Base-by-base conservation (phyloP, 1,284 basidiomycete species). In the Irpex sp. region DNA sequence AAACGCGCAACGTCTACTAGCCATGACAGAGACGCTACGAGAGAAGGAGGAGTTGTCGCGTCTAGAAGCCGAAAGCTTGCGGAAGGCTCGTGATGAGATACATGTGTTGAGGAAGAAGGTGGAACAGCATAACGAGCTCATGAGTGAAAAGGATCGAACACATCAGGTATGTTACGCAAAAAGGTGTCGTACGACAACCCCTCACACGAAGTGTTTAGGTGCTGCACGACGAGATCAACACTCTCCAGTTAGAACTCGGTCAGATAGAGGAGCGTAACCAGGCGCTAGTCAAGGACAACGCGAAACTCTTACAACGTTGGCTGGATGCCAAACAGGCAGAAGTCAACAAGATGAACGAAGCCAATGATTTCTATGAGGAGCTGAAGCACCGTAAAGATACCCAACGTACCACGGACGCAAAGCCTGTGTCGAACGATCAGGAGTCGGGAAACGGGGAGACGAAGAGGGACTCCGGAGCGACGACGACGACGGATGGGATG, bases 261-360 rank as follows among this genome's bases (percentile, higher is more conserved):
- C 93, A 96, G 72, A 88, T 97, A 47, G 90, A 94, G 65, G 87
- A 94, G 66, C 88, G 93, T 47, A 98, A 97, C 73, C 82, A 88
- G 69, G 90, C 83, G 21, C 83, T 99, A 56, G 88, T 87, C 61
- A 91, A 90, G 70, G 97, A 99, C 76, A 99, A 99, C 71, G 95
- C 96, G 17, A 91, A 92, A 68, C 83, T 99, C 49, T 82, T 99
- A 1, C 94, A 98, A 74, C 88, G 95, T 15, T 98, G 95, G 95
- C 81, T 98, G 26, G 95, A 98, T 73, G 90, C 92, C 68, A 97
- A 97, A 79, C 94, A 97, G 72, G 81, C 86, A 13, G 95, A 96
- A 71, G 97, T 91, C 4, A 94, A 96, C 74, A 89, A 89, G 79
- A 94, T 99, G 92, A 98, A 99, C 77, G 92, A 93, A 69, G 92